phyloP scores from a whole-genome alignment of 2,329 filamentous ascomycete genomes.

The Westerdykella ornata region DNA sequence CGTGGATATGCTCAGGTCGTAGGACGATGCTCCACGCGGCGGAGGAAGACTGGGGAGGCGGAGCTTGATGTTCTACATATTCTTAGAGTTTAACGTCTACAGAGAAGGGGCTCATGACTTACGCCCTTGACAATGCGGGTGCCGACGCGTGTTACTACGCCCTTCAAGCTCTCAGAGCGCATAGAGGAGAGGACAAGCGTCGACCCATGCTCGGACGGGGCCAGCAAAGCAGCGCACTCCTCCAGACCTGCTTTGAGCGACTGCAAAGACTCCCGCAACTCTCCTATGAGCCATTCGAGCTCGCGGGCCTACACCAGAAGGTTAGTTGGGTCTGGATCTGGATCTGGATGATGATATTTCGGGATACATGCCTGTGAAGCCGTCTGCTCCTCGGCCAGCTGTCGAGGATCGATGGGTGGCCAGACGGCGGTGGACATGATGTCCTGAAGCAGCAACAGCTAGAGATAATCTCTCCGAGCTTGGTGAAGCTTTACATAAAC shows the following conservation, averaged over 20 bases:
- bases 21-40: constrained; percentile 46
- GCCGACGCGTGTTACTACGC: constrained; percentile 82
- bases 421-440: constrained; percentile 57
- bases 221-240: constrained; percentile 81
- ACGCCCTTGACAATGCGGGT: constrained; percentile 88
- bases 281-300: constrained; percentile 57
- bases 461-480: no score
- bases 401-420: constrained; percentile 49
- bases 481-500: no score
- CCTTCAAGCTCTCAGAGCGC: constrained; percentile 84
- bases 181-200: constrained; percentile 85
- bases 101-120: constrained; percentile 33
- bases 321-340: constrained; percentile 6
- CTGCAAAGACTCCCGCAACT: constrained; percentile 55
- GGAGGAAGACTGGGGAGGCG: constrained; percentile 62
- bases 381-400: constrained; percentile 49
- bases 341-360: neutral
- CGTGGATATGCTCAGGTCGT: constrained; percentile 48
- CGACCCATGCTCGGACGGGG: constrained; percentile 75
- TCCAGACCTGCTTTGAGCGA: constrained; percentile 66
- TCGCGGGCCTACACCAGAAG: constrained; percentile 45
- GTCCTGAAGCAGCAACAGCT: constrained; percentile 2
- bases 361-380: constrained; percentile 41
- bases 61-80: constrained; percentile 63
- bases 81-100: neutral